Evolutionary conservation across 1,139 yeast genomes (phyloP), one percentile per base, ranked within the genome.

Genomic region (Scheffersomyces stambukii): DNA sequence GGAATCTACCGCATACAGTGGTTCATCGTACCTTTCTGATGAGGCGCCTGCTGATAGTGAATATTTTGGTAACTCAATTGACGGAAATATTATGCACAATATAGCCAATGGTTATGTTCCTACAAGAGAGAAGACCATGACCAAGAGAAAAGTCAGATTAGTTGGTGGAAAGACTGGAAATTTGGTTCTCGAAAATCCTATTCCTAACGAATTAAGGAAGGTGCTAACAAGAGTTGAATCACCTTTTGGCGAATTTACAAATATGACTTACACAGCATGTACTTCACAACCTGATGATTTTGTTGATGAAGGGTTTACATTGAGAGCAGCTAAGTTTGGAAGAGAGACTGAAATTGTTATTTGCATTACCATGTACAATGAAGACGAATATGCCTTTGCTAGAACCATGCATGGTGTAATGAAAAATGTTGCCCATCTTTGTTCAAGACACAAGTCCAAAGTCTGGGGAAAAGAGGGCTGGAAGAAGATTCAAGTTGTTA

Each of bases 401-500:
- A 75, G 97, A 57, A 91, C 97, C 0, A 69, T 91, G 73, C 95
- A 91, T 52, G 82, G 95, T 0, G 91, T 89, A 13, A 85, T 89
- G 85, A 82, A 80, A 45, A 91, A 91, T 54, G 76, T 91, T 40
- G 85, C 95, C 2, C 93, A 88, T 46, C 64, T 91, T 30, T 80
- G 95, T 50, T 75, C 81, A 10, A 75, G 97, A 52, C 71, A 75
- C 32, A 81, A 78, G 50, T 81, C 95, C 23, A 67, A 83, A 27
- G 81, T 81, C 12, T 91, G 98, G 98, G 97, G 97, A 6, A 78
- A 79, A 42, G 93, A 88, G 38, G 84, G 94, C 14, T 91, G 98
- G 98, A 86, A 91, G 51, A 89, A 88, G 54, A 79, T 89, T 18
- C 96, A 89, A 35, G 96, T 91, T 8, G 66, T 84, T 29, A 81